Evolutionary conservation across 2,329 filamentous ascomycete genomes (phyloP).

Genomic region (Epicoccum nigrum): DNA sequence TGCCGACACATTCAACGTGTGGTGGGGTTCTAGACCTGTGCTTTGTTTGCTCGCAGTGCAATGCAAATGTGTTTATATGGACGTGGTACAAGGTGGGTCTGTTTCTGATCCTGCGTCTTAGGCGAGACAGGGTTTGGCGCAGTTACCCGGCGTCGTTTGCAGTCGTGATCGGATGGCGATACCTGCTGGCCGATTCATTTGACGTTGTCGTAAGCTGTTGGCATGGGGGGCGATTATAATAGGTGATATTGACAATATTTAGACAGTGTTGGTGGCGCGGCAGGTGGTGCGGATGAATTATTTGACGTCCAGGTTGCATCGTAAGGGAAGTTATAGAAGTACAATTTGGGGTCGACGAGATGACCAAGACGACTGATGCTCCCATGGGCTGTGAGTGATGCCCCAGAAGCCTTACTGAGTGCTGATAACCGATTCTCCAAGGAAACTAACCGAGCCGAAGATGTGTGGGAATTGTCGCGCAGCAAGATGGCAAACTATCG

Average conservation of each 20-base stretch:
- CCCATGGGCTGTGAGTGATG: conserved; percentile 42
- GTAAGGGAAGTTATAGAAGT: conserved; percentile 50
- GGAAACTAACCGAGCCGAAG: conserved; percentile 51
- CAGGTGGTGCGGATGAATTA: conserved; percentile 45
- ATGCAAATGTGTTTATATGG: conserved; percentile 5
- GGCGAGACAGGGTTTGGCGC: conserved; percentile 21
- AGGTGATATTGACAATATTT: conserved; percentile 44
- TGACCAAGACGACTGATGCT: conserved; percentile 47
- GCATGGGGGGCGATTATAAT: conserved; percentile 37
- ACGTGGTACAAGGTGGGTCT: conserved; percentile 19
- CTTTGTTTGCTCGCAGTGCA: conserved; percentile 5
- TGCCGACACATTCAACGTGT: conserved; percentile 21
- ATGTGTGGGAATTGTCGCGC: conserved; percentile 44
- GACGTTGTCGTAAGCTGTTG: conserved; percentile 35
- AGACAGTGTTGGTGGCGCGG: conserved; percentile 44
- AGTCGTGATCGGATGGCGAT: conserved; percentile 30
- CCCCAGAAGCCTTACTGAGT: conserved; percentile 47
- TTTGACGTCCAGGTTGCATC: conserved; percentile 46
- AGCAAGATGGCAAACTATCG: conserved; percentile 42
- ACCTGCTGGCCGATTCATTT: conserved; percentile 32
- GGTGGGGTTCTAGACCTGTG: conserved; percentile 1
- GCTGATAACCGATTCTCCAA: conserved; percentile 49
- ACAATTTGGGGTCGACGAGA: conserved; percentile 51
- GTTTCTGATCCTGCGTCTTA: conserved; percentile 13
- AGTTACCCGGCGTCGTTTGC: conserved; percentile 30